phyloP scores from a whole-genome alignment of 768 basidiomycete genomes.

The Polyporus arcularius region DNA sequence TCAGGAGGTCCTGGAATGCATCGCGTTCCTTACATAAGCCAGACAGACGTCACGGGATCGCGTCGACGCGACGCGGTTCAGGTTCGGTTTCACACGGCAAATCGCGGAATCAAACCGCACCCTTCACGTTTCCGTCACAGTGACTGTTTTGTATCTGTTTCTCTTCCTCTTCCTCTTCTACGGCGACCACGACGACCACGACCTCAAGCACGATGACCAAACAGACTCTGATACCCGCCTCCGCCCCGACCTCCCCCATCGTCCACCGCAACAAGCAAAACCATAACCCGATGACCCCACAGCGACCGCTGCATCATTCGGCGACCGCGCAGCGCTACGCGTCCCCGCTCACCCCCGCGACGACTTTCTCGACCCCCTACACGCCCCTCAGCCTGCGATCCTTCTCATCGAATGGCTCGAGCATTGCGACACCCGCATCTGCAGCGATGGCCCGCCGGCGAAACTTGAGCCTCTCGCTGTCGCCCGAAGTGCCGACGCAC shows the following conservation, averaged over 20 bases:
- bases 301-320: conserved; percentile 44
- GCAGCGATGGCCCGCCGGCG: conserved; percentile 34
- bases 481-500: conserved; percentile 38
- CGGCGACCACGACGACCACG: conserved; percentile 23
- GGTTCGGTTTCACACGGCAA: conserved; percentile 10
- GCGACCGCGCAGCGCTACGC: conserved; percentile 40
- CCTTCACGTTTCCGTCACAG: conserved; percentile 23
- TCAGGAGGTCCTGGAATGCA: not conserved
- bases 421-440: conserved; percentile 63
- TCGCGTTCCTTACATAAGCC: conserved; percentile 19
- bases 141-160: conserved; percentile 11
- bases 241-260: conserved; percentile 47
- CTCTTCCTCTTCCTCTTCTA: conserved; percentile 8
- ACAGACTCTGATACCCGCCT: conserved; percentile 36
- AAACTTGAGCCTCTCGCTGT: conserved; percentile 40
- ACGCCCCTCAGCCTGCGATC: conserved; percentile 73
- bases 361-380: conserved; percentile 54
- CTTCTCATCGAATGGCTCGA: conserved; percentile 49
- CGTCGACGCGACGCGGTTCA: conserved; percentile 19
- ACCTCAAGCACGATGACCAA: conserved; percentile 26
- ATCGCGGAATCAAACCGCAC: conserved; percentile 19
- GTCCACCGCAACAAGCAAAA: conserved; percentile 37
- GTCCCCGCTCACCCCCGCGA: conserved; percentile 65
- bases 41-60: conserved; percentile 10
- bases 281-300: conserved; percentile 60